Base-by-base conservation (phyloP, 768 basidiomycete genomes). In the Tricholoma sp. region DNA sequence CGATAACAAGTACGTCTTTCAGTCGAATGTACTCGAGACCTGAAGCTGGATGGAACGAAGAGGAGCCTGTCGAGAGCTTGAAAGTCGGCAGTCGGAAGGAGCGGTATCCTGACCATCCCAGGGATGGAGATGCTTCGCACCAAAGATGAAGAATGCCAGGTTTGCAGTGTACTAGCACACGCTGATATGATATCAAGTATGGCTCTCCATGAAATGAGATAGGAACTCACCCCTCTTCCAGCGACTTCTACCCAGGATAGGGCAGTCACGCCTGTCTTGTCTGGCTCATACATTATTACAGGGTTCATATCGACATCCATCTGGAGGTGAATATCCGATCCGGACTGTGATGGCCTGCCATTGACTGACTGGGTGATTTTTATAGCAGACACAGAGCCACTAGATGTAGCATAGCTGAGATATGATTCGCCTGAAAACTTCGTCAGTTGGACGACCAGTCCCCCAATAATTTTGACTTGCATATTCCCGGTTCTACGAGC, bases 61-160 rank as follows among this genome's bases (percentile, higher is more conserved):
- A 88, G 9, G 87, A 85, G 17, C 79, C 82, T 13, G 72, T 66
- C 13, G 82, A 87, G 10, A 78, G 66, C 24, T 71, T 78, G 59
- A 84, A 82, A 2, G 70, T 75, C 54, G 71, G 68, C 8, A 86
- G 63, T 37, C 58, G 39, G 32, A 89, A 67, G 6, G 65, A 64
- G n/a, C 74, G 76, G 50, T 66, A 51, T 33, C 85, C 85, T 24
- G 77, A 74, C 85, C 85, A 85, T 17, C 51, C 36, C 15, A 63
- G 15, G 12, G 56, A 51, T 18, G 71, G 50, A 20, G 66, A 61
- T 0, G 72, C 55, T 45, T 68, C 66, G 44, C 78, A 77, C 80
- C 83, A 88, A 4, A 92, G 68, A 59, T 80, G 69, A 34, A 91
- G 61, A 17, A 75, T 58, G 9, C 90, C 90, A 1, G 86, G 80